Evolutionary conservation across 2,329 filamentous ascomycete species (phyloP).

Genomic region (Beauveria bassiana): DNA sequence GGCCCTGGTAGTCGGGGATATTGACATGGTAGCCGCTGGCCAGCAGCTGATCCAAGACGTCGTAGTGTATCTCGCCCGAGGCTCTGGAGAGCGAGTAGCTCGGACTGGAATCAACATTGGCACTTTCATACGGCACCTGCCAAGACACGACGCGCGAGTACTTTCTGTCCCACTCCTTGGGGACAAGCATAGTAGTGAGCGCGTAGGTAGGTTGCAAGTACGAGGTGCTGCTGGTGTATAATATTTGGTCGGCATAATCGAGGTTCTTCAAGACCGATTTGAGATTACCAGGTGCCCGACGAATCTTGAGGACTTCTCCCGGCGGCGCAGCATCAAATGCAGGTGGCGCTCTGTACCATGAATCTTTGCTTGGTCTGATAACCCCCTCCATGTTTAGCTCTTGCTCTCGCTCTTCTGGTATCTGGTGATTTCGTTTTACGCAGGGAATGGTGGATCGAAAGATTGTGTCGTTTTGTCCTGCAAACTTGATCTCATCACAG

Average conservation of each 20-base stretch:
- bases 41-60: constrained; percentile 21
- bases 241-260: constrained; percentile 22
- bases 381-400: too few species aligned
- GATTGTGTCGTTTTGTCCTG: too few species aligned
- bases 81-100: constrained; percentile 25
- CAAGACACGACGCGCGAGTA: constrained; percentile 25
- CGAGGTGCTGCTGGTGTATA: constrained; percentile 28
- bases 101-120: constrained; percentile 28
- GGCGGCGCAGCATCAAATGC: constrained; percentile 8
- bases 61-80: too few species aligned
- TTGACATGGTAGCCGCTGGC: constrained; percentile 35
- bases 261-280: constrained; percentile 12
- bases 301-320: constrained; percentile 9
- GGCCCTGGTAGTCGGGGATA: constrained; percentile 39
- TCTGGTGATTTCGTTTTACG: too few species aligned
- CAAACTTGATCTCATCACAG: too few species aligned
- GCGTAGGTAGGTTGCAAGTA: constrained; percentile 25
- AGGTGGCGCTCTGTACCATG: constrained; percentile 24
- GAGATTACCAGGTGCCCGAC: constrained; percentile 13
- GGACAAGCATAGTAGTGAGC: constrained; percentile 27
- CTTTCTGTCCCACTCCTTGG: not conserved
- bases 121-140: constrained; percentile 29
- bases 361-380: constrained; percentile 16
- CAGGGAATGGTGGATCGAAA: too few species aligned
- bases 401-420: too few species aligned